phyloP scores from a whole-genome alignment of 495 filamentous ascomycete genomes.

The Neurospora sp. region DNA sequence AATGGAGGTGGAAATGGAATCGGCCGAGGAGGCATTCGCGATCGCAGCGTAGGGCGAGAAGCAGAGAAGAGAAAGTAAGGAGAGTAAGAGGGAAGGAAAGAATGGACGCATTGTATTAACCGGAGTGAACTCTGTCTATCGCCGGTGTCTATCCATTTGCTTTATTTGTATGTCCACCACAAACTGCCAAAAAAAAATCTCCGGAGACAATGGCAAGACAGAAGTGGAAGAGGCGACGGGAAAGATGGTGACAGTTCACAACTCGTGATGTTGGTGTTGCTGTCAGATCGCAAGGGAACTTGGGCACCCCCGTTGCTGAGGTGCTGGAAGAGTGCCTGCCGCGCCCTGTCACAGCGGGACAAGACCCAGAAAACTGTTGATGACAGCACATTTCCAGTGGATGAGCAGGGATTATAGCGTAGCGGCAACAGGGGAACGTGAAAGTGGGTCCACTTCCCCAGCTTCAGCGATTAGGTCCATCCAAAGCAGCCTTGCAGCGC shows the following conservation, averaged over 20 bases:
- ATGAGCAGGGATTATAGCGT: slow-evolving; percentile 1
- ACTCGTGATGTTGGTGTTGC: background rate
- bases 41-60: slow-evolving; percentile 27
- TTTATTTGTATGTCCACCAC: background rate
- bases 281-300: background rate
- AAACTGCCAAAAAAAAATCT: background rate
- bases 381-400: background rate
- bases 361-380: background rate
- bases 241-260: background rate
- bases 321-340: background rate
- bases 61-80: slow-evolving; percentile 12
- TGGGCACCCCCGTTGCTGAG: background rate
- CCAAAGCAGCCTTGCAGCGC: slow-evolving; percentile 20
- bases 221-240: background rate
- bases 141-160: slow-evolving; percentile 24
- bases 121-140: background rate
- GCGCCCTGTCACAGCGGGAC: background rate
- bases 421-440: background rate
- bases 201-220: background rate
- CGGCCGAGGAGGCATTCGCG: slow-evolving; percentile 7
- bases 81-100: slow-evolving; percentile 13
- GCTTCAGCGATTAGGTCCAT: background rate
- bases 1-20: background rate
- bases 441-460: slow-evolving; percentile 9
- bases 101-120: slow-evolving; percentile 21